Evolutionary conservation across 2,329 filamentous ascomycete genomes (phyloP).

Genomic region (Penicillium sclerotiorum): DNA sequence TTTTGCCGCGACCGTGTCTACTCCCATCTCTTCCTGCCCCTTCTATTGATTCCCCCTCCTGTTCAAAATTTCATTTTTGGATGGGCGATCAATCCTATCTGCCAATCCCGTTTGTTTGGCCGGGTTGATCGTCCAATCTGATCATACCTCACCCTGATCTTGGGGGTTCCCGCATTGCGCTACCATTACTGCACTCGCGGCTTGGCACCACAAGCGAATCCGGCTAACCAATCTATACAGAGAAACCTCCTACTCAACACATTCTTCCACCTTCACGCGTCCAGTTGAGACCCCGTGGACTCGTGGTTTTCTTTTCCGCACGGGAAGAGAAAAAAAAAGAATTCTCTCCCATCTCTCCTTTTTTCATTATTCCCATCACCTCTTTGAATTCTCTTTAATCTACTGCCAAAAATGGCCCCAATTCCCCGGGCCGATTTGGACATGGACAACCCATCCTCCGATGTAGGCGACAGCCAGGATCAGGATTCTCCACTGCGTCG

Average conservation of each 20-base stretch:
- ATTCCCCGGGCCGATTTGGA: slow-evolving; percentile 38
- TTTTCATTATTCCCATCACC: neutral
- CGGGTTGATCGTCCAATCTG: slow-evolving; percentile 10
- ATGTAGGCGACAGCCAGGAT: slow-evolving; percentile 39
- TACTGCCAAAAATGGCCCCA: slow-evolving; percentile 32
- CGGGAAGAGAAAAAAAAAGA: no score
- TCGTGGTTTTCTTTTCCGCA: no score
- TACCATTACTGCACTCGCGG: slow-evolving; percentile 26
- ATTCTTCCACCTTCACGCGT: slow-evolving; percentile 12
- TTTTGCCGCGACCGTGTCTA: slow-evolving; percentile 30
- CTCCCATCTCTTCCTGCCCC: slow-evolving; percentile 4
- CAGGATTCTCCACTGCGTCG: slow-evolving; percentile 40
- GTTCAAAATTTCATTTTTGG: no score
- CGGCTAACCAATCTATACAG: slow-evolving; percentile 35
- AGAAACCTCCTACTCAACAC: slow-evolving; percentile 4
- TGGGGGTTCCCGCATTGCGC: slow-evolving; percentile 14
- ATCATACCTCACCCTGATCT: slow-evolving; percentile 14
- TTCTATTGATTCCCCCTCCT: slow-evolving; percentile 1
- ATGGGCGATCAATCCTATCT: no score
- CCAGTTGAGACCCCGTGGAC: no score
- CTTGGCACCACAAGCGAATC: slow-evolving; percentile 43
- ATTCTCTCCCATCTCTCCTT: no score
- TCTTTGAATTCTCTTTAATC: slow-evolving; percentile 3
- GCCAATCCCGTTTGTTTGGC: no score
- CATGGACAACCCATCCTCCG: slow-evolving; percentile 39